A percentile compares a stretch with the other conserved stretches of the same genome.
Conservation (phyloP, 257 asterid genomes). For the Nicotiana knightiana region DNA sequence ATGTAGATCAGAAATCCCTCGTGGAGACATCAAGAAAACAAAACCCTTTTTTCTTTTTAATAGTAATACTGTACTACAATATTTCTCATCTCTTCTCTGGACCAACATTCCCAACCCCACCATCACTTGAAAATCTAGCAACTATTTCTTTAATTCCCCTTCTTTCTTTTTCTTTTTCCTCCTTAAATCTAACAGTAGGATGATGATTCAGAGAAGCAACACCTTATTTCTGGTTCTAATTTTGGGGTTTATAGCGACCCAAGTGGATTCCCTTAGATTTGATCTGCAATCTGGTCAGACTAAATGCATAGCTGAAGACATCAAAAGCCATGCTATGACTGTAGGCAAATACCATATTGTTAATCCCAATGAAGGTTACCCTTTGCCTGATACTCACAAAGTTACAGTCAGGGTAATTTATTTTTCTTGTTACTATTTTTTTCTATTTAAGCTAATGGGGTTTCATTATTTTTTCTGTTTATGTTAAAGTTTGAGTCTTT, state of each 20-base stretch:
- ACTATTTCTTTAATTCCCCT: not conserved
- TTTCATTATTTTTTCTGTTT: not conserved
- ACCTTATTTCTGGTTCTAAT: conserved; percentile 23
- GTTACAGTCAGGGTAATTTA: conserved; percentile 68
- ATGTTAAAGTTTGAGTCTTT: not conserved
- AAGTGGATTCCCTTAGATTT: conserved; percentile 68
- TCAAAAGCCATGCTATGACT: conserved; percentile 84
- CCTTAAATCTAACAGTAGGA: not conserved
- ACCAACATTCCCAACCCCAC: not conserved
- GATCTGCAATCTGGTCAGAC: conserved; percentile 79
- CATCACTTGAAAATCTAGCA: not conserved
- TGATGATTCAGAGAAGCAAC: not conserved
- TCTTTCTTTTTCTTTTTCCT: not conserved
- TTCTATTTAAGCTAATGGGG: not conserved
- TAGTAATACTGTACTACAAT: not conserved
- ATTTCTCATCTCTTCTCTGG: not conserved
- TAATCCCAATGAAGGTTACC: conserved; percentile 66
- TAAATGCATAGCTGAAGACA: conserved; percentile 96
- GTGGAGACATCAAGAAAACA: not conserved
- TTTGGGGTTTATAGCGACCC: conserved; percentile 35
- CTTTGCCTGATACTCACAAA: conserved; percentile 87
- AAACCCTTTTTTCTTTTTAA: not conserved
- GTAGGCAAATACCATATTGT: conserved; percentile 87
- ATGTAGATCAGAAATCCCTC: not conserved
- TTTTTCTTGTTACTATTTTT: not conserved